Evolutionary conservation across 164 flowering plant genomes (phyloP).

Genomic region (Chloranthus sessilifolius): DNA sequence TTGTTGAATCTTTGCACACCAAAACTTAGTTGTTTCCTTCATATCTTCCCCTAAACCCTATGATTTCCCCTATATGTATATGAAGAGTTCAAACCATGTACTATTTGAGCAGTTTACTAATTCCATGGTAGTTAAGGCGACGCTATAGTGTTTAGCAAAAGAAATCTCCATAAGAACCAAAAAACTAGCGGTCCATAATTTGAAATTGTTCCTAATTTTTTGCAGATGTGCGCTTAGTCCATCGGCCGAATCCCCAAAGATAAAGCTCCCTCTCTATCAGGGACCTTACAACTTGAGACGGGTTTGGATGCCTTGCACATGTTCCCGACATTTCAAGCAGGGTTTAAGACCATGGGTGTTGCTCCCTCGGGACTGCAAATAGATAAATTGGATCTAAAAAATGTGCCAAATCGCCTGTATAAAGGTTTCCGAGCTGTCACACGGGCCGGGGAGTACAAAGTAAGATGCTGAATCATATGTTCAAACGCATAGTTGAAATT

Average conservation of each 20-base stretch:
- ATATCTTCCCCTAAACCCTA: too few species aligned
- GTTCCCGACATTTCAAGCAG: slow-evolving; percentile 65
- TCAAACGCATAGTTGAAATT: too few species aligned
- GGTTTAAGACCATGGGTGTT: slow-evolving; percentile 75
- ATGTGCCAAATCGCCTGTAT: slow-evolving; percentile 52
- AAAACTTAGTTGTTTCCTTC: too few species aligned
- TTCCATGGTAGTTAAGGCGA: too few species aligned
- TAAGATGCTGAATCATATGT: too few species aligned
- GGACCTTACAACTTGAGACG: slow-evolving; percentile 53
- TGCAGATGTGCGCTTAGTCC: slow-evolving; percentile 78
- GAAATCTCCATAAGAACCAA: too few species aligned
- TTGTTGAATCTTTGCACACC: too few species aligned
- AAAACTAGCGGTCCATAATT: background rate
- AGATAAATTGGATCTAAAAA: slow-evolving; percentile 59
- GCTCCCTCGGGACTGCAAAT: slow-evolving; percentile 83
- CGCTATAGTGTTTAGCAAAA: too few species aligned
- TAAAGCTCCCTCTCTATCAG: slow-evolving; percentile 78
- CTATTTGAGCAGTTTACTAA: too few species aligned
- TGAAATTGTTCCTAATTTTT: slow-evolving; percentile 2
- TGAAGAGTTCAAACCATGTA: too few species aligned
- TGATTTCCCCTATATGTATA: too few species aligned
- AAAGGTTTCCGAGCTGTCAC: slow-evolving; percentile 88
- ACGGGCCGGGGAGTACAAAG: too few species aligned
- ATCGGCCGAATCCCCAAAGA: slow-evolving; percentile 84
- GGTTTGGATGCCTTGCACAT: slow-evolving; percentile 66